phyloP scores from a whole-genome alignment of 1,139 yeast species.

The Spathaspora sp. region DNA sequence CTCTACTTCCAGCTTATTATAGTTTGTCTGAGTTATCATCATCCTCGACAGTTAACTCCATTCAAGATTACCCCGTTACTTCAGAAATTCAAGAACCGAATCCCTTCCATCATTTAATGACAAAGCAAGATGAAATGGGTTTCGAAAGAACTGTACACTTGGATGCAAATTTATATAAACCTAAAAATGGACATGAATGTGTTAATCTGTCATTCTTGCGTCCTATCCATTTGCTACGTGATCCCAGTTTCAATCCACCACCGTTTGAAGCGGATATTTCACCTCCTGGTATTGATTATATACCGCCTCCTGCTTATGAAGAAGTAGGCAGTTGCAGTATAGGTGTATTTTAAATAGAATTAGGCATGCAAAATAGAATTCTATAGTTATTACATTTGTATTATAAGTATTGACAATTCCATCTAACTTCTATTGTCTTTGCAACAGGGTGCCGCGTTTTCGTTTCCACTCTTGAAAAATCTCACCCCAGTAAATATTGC shows the following conservation, averaged over 20 bases:
- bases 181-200: slow-evolving; percentile 25
- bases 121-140: not conserved
- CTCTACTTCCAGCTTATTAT: slow-evolving; percentile 59
- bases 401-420: no score
- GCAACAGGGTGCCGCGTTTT: not conserved
- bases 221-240: slow-evolving; percentile 35
- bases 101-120: slow-evolving; percentile 30
- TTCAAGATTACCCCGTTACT: not conserved
- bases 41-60: slow-evolving; percentile 11
- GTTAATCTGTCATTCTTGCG: no score
- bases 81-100: slow-evolving; percentile 2
- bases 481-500: not conserved
- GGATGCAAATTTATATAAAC: slow-evolving; percentile 63
- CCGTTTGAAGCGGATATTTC: slow-evolving; percentile 36
- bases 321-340: no score
- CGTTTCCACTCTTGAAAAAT: not conserved
- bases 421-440: no score
- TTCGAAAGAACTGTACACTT: slow-evolving; percentile 31
- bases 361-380: no score
- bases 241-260: slow-evolving; percentile 44
- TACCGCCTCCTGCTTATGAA: not conserved
- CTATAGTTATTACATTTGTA: no score
- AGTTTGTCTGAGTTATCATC: slow-evolving; percentile 14
- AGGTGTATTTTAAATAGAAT: no score
- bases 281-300: slow-evolving; percentile 18